phyloP scores from a whole-genome alignment of 331 rosid genomes.

The Rosa hybrid region DNA sequence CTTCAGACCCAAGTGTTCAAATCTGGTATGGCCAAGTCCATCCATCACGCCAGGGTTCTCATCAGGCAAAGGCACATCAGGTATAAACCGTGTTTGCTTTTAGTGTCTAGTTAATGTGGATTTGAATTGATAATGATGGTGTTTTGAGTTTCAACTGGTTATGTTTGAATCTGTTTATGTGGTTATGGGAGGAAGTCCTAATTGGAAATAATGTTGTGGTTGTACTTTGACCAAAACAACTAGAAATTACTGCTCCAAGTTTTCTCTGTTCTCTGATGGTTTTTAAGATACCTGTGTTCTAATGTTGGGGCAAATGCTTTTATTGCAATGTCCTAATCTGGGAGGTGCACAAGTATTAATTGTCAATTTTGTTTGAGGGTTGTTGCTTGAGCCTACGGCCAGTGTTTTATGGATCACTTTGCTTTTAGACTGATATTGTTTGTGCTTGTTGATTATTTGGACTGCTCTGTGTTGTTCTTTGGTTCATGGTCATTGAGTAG shows the following conservation, averaged over 20 bases:
- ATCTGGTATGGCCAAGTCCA: constrained; percentile 43
- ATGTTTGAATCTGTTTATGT: not conserved
- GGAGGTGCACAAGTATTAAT: not conserved
- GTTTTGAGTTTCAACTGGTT: not conserved
- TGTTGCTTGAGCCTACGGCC: not conserved
- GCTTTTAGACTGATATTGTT: not conserved
- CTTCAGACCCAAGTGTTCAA: constrained; percentile 45
- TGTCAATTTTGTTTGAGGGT: not conserved
- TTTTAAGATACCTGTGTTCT: not conserved
- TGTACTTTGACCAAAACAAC: too few relatives aligned
- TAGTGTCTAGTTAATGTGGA: not conserved
- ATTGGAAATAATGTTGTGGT: not conserved
- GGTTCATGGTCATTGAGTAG: not conserved
- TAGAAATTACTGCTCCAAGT: not conserved
- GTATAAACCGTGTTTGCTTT: not conserved
- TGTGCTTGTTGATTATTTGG: not conserved
- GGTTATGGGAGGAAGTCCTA: not conserved
- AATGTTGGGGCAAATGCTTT: not conserved
- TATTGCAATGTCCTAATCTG: not conserved
- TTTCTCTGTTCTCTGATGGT: not conserved
- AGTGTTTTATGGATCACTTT: not conserved
- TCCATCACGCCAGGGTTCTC: constrained; percentile 47
- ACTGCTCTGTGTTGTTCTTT: not conserved
- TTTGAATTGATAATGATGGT: not conserved
- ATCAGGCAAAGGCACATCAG: constrained; percentile 49